phyloP scores from a whole-genome alignment of 139 green algal species.

The Tetradesmus lagerheimii region DNA sequence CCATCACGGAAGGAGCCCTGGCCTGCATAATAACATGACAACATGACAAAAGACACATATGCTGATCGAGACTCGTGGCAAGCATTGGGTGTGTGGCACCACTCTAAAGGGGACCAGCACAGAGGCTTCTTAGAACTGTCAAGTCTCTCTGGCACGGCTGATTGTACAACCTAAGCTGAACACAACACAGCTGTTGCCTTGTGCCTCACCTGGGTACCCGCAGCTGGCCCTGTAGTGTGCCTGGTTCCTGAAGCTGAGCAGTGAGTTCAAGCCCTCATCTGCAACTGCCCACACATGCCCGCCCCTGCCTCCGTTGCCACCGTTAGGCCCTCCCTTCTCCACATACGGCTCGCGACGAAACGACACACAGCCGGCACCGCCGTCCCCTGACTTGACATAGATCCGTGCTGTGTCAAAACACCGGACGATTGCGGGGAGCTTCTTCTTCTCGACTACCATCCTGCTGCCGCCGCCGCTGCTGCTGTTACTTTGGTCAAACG shows the following conservation, averaged over 20 bases:
- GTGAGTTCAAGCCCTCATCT: slow-evolving; percentile 80
- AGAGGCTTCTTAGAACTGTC: too few relatives aligned
- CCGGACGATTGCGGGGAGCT: slow-evolving; percentile 85
- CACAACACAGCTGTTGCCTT: too few relatives aligned
- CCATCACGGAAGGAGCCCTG: slow-evolving; percentile 85
- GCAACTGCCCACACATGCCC: slow-evolving; percentile 88
- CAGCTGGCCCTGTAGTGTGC: slow-evolving; percentile 70
- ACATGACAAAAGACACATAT: not conserved
- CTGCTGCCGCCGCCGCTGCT: not conserved
- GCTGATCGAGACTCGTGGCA: too few relatives aligned
- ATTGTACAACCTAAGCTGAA: too few relatives aligned
- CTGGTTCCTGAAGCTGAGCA: slow-evolving; percentile 81
- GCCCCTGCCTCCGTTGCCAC: slow-evolving; percentile 92
- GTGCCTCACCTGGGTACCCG: slow-evolving; percentile 52
- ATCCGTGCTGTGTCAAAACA: slow-evolving; percentile 97
- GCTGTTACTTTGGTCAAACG: slow-evolving; percentile 1
- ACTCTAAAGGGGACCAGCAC: too few relatives aligned
- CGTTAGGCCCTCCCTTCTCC: slow-evolving; percentile 89
- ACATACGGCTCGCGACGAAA: slow-evolving; percentile 98
- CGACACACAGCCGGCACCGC: slow-evolving; percentile 94
- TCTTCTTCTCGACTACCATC: slow-evolving; percentile 49
- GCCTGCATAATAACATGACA: slow-evolving; percentile 29
- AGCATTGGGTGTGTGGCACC: too few relatives aligned
- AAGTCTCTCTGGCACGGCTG: too few relatives aligned
- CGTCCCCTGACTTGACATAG: slow-evolving; percentile 91